These are phyloP conservation scores for Leptographium galeiforme DNA, from an alignment of 2,329 filamentous ascomycete genomes.

Conservation along the genomic window DNA sequence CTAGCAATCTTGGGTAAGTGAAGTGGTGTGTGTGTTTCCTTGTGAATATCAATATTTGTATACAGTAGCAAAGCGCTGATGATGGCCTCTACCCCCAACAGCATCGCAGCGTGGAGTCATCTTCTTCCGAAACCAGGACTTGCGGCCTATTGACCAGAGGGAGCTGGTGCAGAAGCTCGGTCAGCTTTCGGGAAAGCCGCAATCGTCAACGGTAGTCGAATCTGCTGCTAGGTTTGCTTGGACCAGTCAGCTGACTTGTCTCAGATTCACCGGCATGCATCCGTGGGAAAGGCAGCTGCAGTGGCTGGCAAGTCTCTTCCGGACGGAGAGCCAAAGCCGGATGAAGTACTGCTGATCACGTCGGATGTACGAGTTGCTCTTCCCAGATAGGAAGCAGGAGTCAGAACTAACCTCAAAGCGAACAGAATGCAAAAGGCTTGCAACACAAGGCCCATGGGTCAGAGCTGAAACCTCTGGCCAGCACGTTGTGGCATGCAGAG, in stretches of 20 bases:
- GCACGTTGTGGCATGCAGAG: background rate
- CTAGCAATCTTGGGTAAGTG: slow-evolving; percentile 19
- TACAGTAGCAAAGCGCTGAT: no score
- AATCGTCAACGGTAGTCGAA: slow-evolving; percentile 25
- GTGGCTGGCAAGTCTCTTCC: background rate
- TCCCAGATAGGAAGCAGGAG: background rate
- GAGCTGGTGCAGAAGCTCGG: slow-evolving; percentile 43
- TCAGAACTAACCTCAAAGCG: background rate
- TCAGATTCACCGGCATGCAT: background rate
- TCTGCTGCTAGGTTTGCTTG: slow-evolving; percentile 16
- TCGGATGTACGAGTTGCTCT: background rate
- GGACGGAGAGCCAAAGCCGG: background rate
- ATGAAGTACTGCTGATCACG: background rate
- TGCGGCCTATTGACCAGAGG: slow-evolving; percentile 46
- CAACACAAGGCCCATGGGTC: background rate
- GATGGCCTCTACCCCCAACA: slow-evolving; percentile 13
- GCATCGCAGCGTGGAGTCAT: slow-evolving; percentile 53
- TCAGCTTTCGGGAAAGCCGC: slow-evolving; percentile 42
- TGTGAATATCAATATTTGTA: no score
- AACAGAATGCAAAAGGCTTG: background rate
- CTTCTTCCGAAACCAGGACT: slow-evolving; percentile 49
- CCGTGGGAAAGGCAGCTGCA: background rate
- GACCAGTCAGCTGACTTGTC: background rate
- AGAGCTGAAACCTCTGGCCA: background rate
- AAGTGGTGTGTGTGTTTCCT: background rate